A percentile compares a stretch with the other conserved stretches of the same genome.
Conservation (phyloP, 1,284 basidiomycete species). For the Jaminaea rosea region DNA sequence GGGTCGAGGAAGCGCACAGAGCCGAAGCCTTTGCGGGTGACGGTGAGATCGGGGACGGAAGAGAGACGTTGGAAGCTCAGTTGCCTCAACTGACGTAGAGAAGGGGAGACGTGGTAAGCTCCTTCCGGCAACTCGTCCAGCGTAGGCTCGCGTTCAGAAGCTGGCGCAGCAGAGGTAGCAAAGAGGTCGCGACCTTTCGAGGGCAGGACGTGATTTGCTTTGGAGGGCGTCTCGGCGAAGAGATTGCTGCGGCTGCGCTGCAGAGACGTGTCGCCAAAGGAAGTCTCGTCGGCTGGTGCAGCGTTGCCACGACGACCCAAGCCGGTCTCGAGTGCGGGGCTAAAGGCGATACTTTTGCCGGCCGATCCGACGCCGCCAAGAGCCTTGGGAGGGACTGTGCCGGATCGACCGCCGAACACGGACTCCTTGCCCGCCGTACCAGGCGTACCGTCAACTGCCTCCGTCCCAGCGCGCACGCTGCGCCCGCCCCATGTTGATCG, state of each 20-base stretch:
- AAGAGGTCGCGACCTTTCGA: background rate
- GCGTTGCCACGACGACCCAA: conserved; percentile 14
- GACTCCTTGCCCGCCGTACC: conserved; percentile 11
- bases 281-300: conserved; percentile 18
- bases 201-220: background rate
- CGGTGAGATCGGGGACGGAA: conserved; percentile 62
- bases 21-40: conserved; percentile 83
- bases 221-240: background rate
- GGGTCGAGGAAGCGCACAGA: conserved; percentile 75
- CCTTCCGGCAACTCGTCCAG: background rate
- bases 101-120: conserved; percentile 34
- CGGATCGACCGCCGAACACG: conserved; percentile 14
- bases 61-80: conserved; percentile 56
- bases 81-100: conserved; percentile 27
- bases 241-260: background rate
- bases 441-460: conserved; percentile 10
- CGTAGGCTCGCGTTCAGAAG: background rate
- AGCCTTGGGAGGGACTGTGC: conserved; percentile 15
- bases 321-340: conserved; percentile 26
- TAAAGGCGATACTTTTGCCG: conserved; percentile 26
- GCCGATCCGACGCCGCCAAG: too few species aligned
- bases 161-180: background rate
- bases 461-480: conserved; percentile 18
- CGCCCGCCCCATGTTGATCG: conserved; percentile 14
- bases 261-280: conserved; percentile 11